Evolutionary conservation across 139 green algal species (phyloP).

Genomic region (Picochlorum sp.): DNA sequence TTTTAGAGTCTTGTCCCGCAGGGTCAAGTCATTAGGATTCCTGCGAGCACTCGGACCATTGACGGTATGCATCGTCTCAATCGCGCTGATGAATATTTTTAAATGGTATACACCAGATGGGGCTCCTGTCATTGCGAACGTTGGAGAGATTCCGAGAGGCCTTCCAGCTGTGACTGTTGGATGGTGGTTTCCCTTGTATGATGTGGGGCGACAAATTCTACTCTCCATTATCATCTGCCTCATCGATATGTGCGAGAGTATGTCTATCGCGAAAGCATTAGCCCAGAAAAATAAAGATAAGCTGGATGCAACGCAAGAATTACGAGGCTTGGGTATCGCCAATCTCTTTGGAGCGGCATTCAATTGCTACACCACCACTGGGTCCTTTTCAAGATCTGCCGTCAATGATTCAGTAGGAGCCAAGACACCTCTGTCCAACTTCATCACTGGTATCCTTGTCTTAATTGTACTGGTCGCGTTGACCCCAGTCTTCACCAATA

Average conservation of each 20-base stretch:
- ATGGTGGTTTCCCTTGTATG: conserved; percentile 39
- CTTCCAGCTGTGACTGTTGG: conserved; percentile 32
- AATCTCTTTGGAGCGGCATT: conserved; percentile 79
- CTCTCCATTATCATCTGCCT: conserved; percentile 47
- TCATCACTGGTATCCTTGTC: conserved; percentile 50
- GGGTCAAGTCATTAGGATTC: conserved; percentile 21
- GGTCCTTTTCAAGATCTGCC: conserved; percentile 78
- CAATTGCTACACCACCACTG: conserved; percentile 77
- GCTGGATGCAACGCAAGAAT: conserved; percentile 72
- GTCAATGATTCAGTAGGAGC: conserved; percentile 59
- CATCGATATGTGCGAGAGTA: conserved; percentile 72
- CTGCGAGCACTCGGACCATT: conserved; percentile 44
- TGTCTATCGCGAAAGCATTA: conserved; percentile 76
- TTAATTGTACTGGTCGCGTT: conserved; percentile 64
- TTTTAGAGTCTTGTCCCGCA: conserved; percentile 11
- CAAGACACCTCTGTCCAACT: conserved; percentile 44
- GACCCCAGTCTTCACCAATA: conserved; percentile 59
- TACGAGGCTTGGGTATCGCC: conserved; percentile 73
- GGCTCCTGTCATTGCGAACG: conserved; percentile 20
- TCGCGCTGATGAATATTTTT: conserved; percentile 42
- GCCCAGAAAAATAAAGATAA: conserved; percentile 74
- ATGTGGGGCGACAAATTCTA: conserved; percentile 26
- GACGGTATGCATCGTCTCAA: conserved; percentile 40
- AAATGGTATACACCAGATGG: conserved; percentile 6
- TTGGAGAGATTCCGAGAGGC: conserved; percentile 35